Base-by-base conservation (phyloP, 1,284 basidiomycete species). In the Cryptococcus sp. region DNA sequence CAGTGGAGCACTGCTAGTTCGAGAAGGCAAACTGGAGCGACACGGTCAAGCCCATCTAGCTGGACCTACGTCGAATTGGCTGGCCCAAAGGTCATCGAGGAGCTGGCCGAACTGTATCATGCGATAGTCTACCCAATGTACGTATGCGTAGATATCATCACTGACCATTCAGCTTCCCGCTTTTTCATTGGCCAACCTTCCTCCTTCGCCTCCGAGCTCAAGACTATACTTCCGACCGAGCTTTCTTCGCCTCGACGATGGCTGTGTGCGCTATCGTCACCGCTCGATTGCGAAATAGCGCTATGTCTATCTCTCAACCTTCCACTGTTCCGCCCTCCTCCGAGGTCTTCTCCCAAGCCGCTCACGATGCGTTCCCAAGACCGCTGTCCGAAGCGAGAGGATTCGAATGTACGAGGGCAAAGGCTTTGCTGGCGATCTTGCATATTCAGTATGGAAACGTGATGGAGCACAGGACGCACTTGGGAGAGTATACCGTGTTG, bases 101-200 rank as follows among this genome's bases (percentile, higher is more conserved):
- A 23, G 5, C 26, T 42, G 3, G 40, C 23, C 3, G 56, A 60
- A 5, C 52, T 57, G 1, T 68, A 62, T 47, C 58, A 64, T 40
- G 48, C 57, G 19, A 59, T 68, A 25, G 54, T 62, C 21, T 68
- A 64, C 37, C 65, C 65, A 3, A 62, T 66, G 65, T 66, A 40
- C 19, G 60, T 54, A 18, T 12, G 9, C 14, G 5, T 7, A 1
- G 2, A 18, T 11, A 38, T 35, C 43, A 22, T 22, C 4, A 18
- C 19, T 41, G 19, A 11, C 25, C 22, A 19, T 2, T 5, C 45
- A 68, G 66, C 31, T 55, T 60, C 38, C 58, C 58, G n/a, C 60
- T 60, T 50, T 67, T 67, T 46, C 67, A 69, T 50, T 69, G 67
- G 67, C 65, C 67, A 3, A 56, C 65, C 0, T 68, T 66, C 50